Evolutionary conservation across 2,329 filamentous ascomycete genomes (phyloP), one percentile per base, ranked within the genome.

Genomic region (Colletotrichum abscissum): DNA sequence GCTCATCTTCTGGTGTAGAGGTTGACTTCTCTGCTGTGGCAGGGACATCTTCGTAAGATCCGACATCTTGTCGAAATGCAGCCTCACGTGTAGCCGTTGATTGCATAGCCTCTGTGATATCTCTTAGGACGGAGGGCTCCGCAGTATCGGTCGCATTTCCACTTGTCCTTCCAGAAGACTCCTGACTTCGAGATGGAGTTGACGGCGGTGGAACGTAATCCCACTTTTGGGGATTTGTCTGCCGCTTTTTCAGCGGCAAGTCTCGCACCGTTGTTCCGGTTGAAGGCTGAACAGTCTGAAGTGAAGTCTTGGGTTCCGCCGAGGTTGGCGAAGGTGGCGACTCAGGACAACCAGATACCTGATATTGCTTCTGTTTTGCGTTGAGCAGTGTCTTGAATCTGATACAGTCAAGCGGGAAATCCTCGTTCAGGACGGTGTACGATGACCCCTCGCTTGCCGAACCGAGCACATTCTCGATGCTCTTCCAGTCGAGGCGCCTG

Each of bases 391-490:
- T 82, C 6, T 86, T 84, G 74, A 89, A 91, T 46, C 84, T 82
- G 49, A 94, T 87, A 75, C 93, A 95, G 69, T 95, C 92, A 2
- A 92, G 83, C 0, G 92, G 89, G 77, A 93, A 96, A 0, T 86
- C 84, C 62, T 94, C 92, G 70, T 91, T 92, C 12, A 95, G 91
- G 3, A 97, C 77, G 2, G 86, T 78, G 6, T 83, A 79, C 56
- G 84, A 77, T 1, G 74, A 68, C 1, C 74, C 26, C 63, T 77
- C 42, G 56, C 78, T n/a, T 75, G 74, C 35, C 78, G 76, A 35
- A 69, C 87, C 86, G 4, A 95, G 79, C 74, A 89, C 86, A 12
- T 82, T 84, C 67, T 92, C 80, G 7, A 97, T 85, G 69, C 95
- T 89, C 4, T 86, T 82, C 78, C 91, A 95, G 0, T 84, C 84